These are phyloP conservation scores for Paratinospora sagittata DNA, from an alignment of 164 flowering plant species.

Conservation along the genomic window DNA sequence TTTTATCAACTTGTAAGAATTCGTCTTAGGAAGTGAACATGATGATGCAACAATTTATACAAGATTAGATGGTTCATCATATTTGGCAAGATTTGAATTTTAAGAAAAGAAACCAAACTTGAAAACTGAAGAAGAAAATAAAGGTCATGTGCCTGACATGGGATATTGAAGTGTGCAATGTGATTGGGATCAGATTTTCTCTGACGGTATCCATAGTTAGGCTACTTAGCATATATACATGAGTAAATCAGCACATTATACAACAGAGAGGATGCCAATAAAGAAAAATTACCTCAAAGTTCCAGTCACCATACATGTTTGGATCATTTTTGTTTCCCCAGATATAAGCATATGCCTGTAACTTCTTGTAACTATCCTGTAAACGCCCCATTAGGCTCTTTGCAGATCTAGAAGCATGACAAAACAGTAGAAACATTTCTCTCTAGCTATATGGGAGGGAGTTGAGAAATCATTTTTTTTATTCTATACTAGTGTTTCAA, in stretches of 20 bases:
- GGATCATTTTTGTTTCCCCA: slow-evolving; percentile 72
- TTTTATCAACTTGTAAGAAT: no score
- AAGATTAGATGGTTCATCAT: no score
- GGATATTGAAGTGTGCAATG: no score
- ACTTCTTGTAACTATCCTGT: slow-evolving; percentile 54
- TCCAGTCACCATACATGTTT: slow-evolving; percentile 71
- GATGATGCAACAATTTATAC: no score
- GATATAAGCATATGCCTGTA: slow-evolving; percentile 55
- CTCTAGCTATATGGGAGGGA: background rate
- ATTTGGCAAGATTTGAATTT: no score
- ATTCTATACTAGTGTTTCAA: background rate
- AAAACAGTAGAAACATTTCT: background rate
- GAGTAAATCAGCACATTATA: background rate
- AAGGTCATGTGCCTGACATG: no score
- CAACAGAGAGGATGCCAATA: background rate
- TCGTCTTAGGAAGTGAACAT: no score
- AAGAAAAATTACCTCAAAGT: slow-evolving; percentile 72
- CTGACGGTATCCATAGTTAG: no score
- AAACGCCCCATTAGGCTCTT: slow-evolving; percentile 12
- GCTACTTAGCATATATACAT: background rate
- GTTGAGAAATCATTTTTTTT: background rate
- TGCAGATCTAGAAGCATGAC: background rate
- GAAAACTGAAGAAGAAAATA: no score
- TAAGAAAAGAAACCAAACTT: no score
- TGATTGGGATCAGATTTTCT: no score